These are phyloP conservation scores for Histomonas meleagridis DNA, from an alignment of 208 protist species.

Conservation along the genomic window DNA sequence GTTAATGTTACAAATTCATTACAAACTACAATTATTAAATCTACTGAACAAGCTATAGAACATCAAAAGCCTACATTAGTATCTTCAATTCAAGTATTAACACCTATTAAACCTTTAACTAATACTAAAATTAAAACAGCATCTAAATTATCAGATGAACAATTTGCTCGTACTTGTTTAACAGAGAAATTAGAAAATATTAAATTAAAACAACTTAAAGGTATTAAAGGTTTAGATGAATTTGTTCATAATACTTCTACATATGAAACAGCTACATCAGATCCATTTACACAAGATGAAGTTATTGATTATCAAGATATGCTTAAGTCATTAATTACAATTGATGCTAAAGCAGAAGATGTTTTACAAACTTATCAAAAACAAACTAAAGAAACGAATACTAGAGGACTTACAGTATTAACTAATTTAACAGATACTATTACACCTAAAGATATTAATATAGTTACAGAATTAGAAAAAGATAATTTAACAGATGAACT, in stretches of 20 bases:
- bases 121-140: background rate
- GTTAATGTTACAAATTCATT: background rate
- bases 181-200: background rate
- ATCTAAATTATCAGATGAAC: background rate
- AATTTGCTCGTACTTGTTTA: background rate
- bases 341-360: background rate
- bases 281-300: background rate
- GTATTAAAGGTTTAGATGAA: background rate
- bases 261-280: background rate
- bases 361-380: background rate
- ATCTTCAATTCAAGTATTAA: too few relatives aligned
- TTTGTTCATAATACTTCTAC: background rate
- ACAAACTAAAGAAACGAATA: background rate
- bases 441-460: background rate
- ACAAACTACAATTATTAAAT: background rate
- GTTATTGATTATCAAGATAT: background rate
- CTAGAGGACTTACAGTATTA: background rate
- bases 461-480: background rate
- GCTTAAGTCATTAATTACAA: background rate
- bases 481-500: background rate
- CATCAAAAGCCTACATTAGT: too few relatives aligned
- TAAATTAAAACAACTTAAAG: background rate
- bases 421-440: background rate
- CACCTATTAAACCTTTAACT: background rate
- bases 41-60: too few relatives aligned